Percentiles rank a stretch among this genome's conserved stretches.
These are phyloP conservation scores for Pilobolus umbonatus DNA, from an alignment of 192 early-diverging fungal genomes.

Conservation along the genomic window DNA sequence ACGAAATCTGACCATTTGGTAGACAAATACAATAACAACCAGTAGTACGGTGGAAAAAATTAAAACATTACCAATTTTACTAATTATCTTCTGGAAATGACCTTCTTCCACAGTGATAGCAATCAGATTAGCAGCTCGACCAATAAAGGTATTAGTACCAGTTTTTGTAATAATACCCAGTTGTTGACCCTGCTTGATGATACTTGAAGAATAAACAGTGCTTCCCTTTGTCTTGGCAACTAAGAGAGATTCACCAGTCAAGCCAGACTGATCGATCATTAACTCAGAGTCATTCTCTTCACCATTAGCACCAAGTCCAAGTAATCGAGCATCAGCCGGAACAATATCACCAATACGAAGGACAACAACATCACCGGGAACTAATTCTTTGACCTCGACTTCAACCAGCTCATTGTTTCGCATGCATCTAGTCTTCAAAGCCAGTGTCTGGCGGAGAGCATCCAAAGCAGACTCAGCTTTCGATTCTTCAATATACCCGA, in stretches of 20 bases:
- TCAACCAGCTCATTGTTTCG: slow-evolving; percentile 73
- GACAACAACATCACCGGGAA: slow-evolving; percentile 85
- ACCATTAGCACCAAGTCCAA: slow-evolving; percentile 65
- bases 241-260: slow-evolving; percentile 90
- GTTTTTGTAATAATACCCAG: slow-evolving; percentile 86
- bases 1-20: slow-evolving; percentile 45
- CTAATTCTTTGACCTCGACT: slow-evolving; percentile 62
- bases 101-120: slow-evolving; percentile 80
- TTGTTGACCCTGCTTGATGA: slow-evolving; percentile 91
- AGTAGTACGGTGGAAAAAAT: slow-evolving; percentile 72
- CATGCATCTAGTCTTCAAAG: slow-evolving; percentile 77
- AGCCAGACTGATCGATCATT: slow-evolving; percentile 83
- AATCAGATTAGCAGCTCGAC: slow-evolving; percentile 84
- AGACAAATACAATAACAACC: slow-evolving; percentile 71
- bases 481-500: slow-evolving; percentile 92
- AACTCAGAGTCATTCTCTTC: slow-evolving; percentile 65
- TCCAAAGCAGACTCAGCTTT: slow-evolving; percentile 92
- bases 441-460: slow-evolving; percentile 90
- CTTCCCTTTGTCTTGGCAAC: slow-evolving; percentile 75
- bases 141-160: slow-evolving; percentile 85
- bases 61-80: slow-evolving; percentile 88
- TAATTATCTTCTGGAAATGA: slow-evolving; percentile 94
- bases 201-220: slow-evolving; percentile 81
- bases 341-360: slow-evolving; percentile 88
- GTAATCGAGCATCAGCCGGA: slow-evolving; percentile 79